Evolutionary conservation across 495 filamentous ascomycete species (phyloP).

Genomic region (Glutinoglossum americanum): DNA sequence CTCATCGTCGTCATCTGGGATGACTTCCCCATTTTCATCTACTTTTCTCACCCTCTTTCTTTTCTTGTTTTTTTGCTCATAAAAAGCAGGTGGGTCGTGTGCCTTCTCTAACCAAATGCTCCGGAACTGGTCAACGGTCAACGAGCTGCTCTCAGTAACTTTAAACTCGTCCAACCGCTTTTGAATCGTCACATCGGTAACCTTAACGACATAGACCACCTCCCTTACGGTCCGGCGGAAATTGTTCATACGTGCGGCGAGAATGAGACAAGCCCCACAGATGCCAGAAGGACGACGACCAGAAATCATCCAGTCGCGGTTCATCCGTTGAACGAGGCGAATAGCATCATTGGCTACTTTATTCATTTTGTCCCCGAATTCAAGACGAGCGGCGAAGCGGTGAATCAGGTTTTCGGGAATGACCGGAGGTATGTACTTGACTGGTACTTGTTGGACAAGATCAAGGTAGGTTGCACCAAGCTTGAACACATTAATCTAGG

Average conservation of each 20-base stretch:
- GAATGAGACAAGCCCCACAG: constrained; percentile 80
- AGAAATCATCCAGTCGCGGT: constrained; percentile 82
- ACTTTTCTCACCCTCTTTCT: constrained; percentile 23
- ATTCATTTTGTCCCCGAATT: constrained; percentile 58
- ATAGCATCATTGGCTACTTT: constrained; percentile 71
- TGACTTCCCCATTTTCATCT: constrained; percentile 16
- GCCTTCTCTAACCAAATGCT: constrained; percentile 36
- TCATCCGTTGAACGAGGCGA: constrained; percentile 76
- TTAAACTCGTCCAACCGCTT: constrained; percentile 81
- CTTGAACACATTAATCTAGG: constrained; percentile 69
- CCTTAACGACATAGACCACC: constrained; percentile 89
- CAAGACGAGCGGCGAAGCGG: constrained; percentile 70
- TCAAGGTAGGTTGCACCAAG: constrained; percentile 69
- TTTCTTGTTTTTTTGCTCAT: constrained; percentile 32
- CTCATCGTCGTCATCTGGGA: constrained; percentile 12
- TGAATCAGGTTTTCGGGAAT: constrained; percentile 72
- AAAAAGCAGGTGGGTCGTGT: constrained; percentile 68
- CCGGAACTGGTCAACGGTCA: constrained; percentile 77
- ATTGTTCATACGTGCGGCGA: constrained; percentile 94
- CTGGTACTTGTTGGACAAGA: constrained; percentile 43
- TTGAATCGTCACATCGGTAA: constrained; percentile 73
- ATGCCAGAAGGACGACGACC: constrained; percentile 85
- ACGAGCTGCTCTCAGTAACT: constrained; percentile 48
- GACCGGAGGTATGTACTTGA: constrained; percentile 31
- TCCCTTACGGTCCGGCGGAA: constrained; percentile 79